These are phyloP conservation scores for Emmonsiellopsis sp. DNA, from an alignment of 2,329 filamentous ascomycete species.

Conservation along the genomic window DNA sequence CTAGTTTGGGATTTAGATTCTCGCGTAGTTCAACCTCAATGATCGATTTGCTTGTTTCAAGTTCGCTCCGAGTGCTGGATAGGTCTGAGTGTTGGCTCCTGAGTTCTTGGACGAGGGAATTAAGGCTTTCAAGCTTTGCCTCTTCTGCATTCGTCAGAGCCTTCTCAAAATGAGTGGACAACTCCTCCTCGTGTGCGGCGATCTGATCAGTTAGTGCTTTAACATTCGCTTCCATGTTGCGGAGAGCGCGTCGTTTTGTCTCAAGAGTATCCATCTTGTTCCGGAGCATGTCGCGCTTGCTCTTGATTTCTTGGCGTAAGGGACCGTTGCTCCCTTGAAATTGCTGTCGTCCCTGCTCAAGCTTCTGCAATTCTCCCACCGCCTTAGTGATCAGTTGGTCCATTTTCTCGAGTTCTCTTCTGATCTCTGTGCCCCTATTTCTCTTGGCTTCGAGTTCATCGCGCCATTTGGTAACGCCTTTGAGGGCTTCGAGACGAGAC, in stretches of 20 bases:
- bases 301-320: slow-evolving; percentile 64
- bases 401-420: slow-evolving; percentile 61
- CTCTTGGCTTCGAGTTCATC: slow-evolving; percentile 61
- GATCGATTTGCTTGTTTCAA: slow-evolving; percentile 71
- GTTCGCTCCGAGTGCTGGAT: slow-evolving; percentile 61
- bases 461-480: slow-evolving; percentile 63
- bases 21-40: slow-evolving; percentile 83
- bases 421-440: slow-evolving; percentile 55
- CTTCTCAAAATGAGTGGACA: slow-evolving; percentile 85
- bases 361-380: slow-evolving; percentile 73
- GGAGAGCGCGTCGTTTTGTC: slow-evolving; percentile 52
- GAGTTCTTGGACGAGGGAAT: slow-evolving; percentile 59
- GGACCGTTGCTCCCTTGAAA: slow-evolving; percentile 76
- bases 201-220: slow-evolving; percentile 68
- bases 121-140: slow-evolving; percentile 62
- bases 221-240: slow-evolving; percentile 65
- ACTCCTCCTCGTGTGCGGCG: slow-evolving; percentile 66
- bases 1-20: slow-evolving; percentile 76
- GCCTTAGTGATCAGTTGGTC: slow-evolving; percentile 84
- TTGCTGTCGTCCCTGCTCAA: slow-evolving; percentile 67
- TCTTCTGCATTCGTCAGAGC: slow-evolving; percentile 77
- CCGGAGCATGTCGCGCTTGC: slow-evolving; percentile 65
- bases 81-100: slow-evolving; percentile 68
- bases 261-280: slow-evolving; percentile 66
- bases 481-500: slow-evolving; percentile 79